Base-by-base conservation (phyloP, 2,329 filamentous ascomycete genomes). In the Stachybotrys elegans region DNA sequence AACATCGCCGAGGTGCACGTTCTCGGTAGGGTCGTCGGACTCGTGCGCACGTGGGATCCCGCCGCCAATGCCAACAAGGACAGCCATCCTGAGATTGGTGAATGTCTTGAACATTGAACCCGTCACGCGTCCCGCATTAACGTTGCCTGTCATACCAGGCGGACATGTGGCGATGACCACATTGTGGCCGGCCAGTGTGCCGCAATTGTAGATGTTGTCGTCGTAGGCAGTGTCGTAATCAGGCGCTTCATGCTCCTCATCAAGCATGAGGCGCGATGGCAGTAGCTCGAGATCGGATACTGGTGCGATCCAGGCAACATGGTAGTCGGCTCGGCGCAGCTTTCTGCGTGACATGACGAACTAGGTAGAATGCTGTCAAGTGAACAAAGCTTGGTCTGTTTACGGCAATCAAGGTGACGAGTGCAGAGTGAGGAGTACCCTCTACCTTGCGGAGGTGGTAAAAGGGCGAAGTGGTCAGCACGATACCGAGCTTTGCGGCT, bases 171-270 rank as follows among this genome's bases (percentile, higher is more conserved):
- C 36, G 20, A 39, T 39, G 20, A 39, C 36, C 4, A 39, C 36
- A 23, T 39, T 39, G 22, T 39, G 36, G 20, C 36, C 36, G 11
- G 21, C 36, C 22, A 39, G 17, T 12, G 36, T 22, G 36, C 36
- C 36, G 36, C 22, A 39, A 13, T 9, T 39, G 20, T 39, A 39
- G 21, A 39, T 39, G 36, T 39, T 39, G 36, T 39, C 36, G 17
- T 39, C 36, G 36, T 39, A 39, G 4, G 9, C 36, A 21, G 36
- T 39, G 16, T 39, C 36, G 36, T 39, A 39, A 14, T 39, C 36
- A 6, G 36, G 36, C 19, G 36, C 19, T 5, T 39, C 36, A 23
- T 39, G 36, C 36, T 22, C 36, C 36, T 39, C 36, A n/a, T 39
- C 36, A 12, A 39, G 36, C 36, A 39, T 39, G 8, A 39, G 36